Evolutionary conservation across 345 rosid genomes (phyloP).

Genomic region (Euphorbia peplus): DNA sequence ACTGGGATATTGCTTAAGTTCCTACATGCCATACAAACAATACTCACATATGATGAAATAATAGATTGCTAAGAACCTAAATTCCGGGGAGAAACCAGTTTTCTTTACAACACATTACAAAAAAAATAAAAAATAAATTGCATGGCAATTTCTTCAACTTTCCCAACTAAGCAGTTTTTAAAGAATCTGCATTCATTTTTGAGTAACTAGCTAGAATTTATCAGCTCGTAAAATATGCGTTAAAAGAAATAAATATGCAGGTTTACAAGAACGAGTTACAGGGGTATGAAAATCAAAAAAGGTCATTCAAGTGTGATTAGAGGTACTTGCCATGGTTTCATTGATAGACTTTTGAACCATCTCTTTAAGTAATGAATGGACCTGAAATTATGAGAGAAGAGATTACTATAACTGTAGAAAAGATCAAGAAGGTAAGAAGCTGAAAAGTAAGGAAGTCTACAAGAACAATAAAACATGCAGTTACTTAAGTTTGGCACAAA

Average conservation of each 20-base stretch:
- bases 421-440: neutral
- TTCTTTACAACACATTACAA: neutral
- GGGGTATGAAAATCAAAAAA: neutral
- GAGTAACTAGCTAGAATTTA: neutral
- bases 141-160: neutral
- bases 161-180: neutral
- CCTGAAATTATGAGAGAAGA: constrained; percentile 37
- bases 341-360: constrained; percentile 72
- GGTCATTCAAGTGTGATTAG: neutral
- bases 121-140: too few relatives aligned
- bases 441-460: neutral
- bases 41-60: neutral
- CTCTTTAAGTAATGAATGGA: constrained; percentile 81
- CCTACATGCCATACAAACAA: constrained; percentile 40
- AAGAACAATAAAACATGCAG: neutral
- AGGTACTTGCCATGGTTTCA: constrained; percentile 56
- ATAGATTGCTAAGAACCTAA: neutral
- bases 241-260: neutral
- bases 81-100: neutral
- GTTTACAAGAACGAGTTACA: neutral
- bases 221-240: neutral
- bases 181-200: neutral
- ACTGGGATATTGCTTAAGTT: constrained; percentile 87
- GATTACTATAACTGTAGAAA: neutral
- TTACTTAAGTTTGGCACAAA: neutral